These are phyloP conservation scores for Pseudozyma tsukubaensis DNA, from an alignment of 1,284 basidiomycete species.

Conservation along the genomic window DNA sequence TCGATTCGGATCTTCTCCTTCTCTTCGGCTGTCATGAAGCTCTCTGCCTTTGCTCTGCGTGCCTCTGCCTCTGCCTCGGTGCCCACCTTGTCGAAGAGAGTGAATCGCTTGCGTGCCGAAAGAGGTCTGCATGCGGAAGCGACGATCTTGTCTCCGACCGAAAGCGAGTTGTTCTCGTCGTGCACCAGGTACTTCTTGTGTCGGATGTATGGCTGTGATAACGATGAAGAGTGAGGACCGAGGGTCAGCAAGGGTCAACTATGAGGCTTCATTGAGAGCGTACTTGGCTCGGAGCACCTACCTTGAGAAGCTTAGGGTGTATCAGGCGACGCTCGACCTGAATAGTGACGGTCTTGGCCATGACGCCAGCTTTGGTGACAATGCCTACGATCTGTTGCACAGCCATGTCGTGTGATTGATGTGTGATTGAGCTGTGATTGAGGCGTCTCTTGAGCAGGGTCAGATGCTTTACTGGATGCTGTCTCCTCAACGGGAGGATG, in stretches of 20 bases:
- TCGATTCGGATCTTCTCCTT: constrained; percentile 61
- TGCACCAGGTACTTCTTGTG: constrained; percentile 67
- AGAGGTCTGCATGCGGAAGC: constrained; percentile 63
- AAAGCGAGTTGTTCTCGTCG: constrained; percentile 53
- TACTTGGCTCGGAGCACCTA: constrained; percentile 13
- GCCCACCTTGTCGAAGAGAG: constrained; percentile 52
- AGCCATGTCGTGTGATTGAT: constrained; percentile 15
- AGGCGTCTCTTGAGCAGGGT: no score
- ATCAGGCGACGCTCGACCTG: constrained; percentile 57
- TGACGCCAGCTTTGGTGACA: constrained; percentile 64
- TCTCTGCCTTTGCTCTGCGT: constrained; percentile 43
- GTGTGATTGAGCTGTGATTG: no score
- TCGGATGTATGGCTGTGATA: constrained; percentile 48
- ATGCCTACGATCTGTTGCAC: constrained; percentile 53
- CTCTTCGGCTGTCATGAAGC: constrained; percentile 56
- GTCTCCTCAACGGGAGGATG: no score
- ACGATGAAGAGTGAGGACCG: neutral
- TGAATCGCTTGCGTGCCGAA: constrained; percentile 62
- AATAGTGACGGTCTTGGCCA: constrained; percentile 66
- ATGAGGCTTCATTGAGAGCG: no score
- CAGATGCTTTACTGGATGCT: no score
- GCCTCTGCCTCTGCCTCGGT: constrained; percentile 33
- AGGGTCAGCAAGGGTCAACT: neutral
- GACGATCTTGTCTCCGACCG: constrained; percentile 61
- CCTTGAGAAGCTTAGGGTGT: constrained; percentile 63